These are phyloP conservation scores for Coemansia sp. DNA, from an alignment of 192 early-diverging fungal species.

Conservation along the genomic window DNA sequence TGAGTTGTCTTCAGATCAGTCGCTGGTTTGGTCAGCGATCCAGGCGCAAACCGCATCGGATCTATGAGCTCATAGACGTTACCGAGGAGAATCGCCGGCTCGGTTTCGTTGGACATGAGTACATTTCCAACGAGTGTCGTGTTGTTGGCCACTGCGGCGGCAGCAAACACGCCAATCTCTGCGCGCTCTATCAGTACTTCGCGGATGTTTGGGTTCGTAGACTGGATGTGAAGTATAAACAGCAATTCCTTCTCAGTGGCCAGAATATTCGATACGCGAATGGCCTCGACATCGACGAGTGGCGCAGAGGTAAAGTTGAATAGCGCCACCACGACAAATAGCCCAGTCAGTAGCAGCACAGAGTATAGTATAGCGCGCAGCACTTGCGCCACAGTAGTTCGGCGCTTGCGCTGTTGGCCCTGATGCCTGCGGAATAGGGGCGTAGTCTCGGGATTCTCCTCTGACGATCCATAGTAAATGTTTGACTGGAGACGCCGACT, in stretches of 20 bases:
- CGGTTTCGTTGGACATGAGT: constrained; percentile 35
- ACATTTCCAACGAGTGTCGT: background rate
- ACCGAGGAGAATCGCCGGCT: constrained; percentile 50
- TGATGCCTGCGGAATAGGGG: constrained; percentile 53
- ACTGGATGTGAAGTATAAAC: constrained; percentile 65
- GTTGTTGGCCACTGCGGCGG: constrained; percentile 42
- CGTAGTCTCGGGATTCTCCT: constrained; percentile 53
- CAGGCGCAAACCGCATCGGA: constrained; percentile 50
- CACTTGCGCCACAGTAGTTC: constrained; percentile 22
- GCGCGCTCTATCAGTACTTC: constrained; percentile 59
- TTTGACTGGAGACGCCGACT: constrained; percentile 47
- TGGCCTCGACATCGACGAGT: constrained; percentile 53
- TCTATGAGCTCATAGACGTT: constrained; percentile 53
- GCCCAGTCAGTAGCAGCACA: constrained; percentile 24
- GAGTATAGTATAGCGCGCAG: constrained; percentile 27
- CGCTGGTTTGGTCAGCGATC: constrained; percentile 33
- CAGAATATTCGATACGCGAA: constrained; percentile 60
- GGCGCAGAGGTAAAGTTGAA: constrained; percentile 57
- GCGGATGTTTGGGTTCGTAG: constrained; percentile 62
- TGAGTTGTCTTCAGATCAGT: constrained; percentile 47
- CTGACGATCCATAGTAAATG: constrained; percentile 53
- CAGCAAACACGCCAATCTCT: constrained; percentile 69
- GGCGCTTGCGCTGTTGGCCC: constrained; percentile 42
- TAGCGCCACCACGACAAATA: constrained; percentile 47
- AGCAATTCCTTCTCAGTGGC: constrained; percentile 71